Percentiles rank a stretch among this genome's conserved stretches.
Evolutionary conservation across 2,329 filamentous ascomycete species (phyloP).

Genomic region (Penicillium sp.): DNA sequence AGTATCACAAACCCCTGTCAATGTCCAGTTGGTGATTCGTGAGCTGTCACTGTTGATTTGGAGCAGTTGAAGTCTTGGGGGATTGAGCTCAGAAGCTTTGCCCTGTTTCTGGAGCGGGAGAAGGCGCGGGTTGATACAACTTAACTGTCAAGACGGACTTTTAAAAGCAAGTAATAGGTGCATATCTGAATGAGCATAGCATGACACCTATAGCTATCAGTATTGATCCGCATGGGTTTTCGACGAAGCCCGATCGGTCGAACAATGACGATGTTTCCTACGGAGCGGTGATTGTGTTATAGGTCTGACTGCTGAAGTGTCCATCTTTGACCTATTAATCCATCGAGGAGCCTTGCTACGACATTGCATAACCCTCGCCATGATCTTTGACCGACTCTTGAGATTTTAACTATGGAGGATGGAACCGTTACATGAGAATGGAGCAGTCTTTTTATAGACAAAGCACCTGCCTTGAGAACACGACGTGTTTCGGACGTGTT

Average conservation of each 20-base stretch:
- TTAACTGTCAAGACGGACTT: slow-evolving; percentile 3
- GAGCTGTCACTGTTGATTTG: slow-evolving; percentile 37
- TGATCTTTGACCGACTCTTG: not conserved
- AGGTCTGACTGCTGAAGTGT: not conserved
- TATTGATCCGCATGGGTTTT: too few species aligned
- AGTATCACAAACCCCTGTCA: slow-evolving; percentile 33
- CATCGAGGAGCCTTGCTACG: not conserved
- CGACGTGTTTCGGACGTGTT: not conserved
- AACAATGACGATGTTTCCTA: too few species aligned
- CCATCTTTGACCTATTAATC: not conserved
- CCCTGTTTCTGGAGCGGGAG: slow-evolving; percentile 44
- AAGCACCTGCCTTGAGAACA: not conserved
- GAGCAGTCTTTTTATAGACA: not conserved
- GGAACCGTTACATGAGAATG: not conserved
- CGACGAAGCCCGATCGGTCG: too few species aligned
- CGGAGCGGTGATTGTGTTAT: too few species aligned
- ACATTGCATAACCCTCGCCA: too few species aligned
- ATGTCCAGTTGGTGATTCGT: slow-evolving; percentile 37
- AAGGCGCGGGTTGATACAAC: too few species aligned
- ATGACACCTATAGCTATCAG: too few species aligned
- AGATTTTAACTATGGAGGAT: not conserved
- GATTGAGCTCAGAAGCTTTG: slow-evolving; percentile 43
- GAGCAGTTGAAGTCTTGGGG: slow-evolving; percentile 34
- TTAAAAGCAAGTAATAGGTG: too few species aligned
- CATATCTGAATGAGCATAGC: too few species aligned